Base-by-base conservation (phyloP, 2,329 filamentous ascomycete genomes). In the Fusarium sp. region DNA sequence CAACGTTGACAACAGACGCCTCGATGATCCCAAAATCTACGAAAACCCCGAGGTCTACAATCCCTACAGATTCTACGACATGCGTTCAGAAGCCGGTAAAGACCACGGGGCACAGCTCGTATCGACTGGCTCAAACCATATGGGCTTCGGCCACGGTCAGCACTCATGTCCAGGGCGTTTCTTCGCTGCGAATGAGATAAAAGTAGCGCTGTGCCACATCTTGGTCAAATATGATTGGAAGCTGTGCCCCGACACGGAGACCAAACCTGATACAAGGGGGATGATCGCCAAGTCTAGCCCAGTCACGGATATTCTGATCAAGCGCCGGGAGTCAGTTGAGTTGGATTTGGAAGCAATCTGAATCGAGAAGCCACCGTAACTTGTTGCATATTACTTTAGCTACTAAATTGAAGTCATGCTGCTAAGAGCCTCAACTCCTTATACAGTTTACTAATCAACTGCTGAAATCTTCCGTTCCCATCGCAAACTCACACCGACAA, bases 191-290 rank as follows among this genome's bases (percentile, higher is more conserved):
- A 65, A 65, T 3, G 56, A 60, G 40, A 54, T 60, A 11, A 65
- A 65, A 21, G 32, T 65, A 9, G 56, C 47, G 3, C 40, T 65
- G 0, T 60, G 56, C 4, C 57, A 60, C 13, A 54, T 65, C 15
- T 21, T 65, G 33, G 33, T 60, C 25, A 61, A 65, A 12, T 65
- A 65, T 23, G 62, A 65, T n/a, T 65, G 62, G 62, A 54, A 52
- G n/a, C 3, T 63, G 18, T 35, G 23, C 1, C 50, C 60, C 1
- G 21, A 21, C 2, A 63, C 50, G 0, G 40, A 63, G 19, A 38
- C 28, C 1, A 32, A 30, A 10, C 60, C 60, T 18, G 60, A 63
- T 33, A 63, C 42, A 3, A 63, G 40, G 11, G 60, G 60, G 0
- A 63, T 63, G 60, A 23, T 63, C 16, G 21, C 60, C 1, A 63